These are phyloP conservation scores for Paramecium biaurelia DNA, from an alignment of 73 alveolate species.

Conservation along the genomic window DNA sequence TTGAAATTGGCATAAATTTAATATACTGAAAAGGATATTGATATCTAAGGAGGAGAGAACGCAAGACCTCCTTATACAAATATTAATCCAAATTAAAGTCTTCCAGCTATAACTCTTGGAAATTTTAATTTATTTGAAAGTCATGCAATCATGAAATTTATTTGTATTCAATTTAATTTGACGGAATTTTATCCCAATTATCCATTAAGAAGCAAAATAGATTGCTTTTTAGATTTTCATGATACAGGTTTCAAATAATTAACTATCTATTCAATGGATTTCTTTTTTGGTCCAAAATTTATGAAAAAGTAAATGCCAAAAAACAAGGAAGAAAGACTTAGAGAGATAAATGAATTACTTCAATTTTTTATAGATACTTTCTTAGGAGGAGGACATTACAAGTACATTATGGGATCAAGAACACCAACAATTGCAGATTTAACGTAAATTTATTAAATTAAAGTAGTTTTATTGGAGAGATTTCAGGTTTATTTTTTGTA, in stretches of 20 bases:
- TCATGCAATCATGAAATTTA: slow-evolving; percentile 52
- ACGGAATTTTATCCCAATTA: not conserved
- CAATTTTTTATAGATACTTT: not conserved
- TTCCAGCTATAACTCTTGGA: slow-evolving; percentile 48
- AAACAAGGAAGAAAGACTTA: not conserved
- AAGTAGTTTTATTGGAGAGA: not conserved
- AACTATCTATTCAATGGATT: not conserved
- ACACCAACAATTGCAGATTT: slow-evolving; percentile 10
- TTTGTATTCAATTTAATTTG: not conserved
- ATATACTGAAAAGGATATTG: not conserved
- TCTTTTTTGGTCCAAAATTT: slow-evolving; percentile 9
- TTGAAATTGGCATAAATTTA: not conserved
- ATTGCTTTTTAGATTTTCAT: slow-evolving; percentile 53
- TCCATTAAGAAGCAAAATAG: slow-evolving; percentile 23
- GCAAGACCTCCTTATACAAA: not conserved
- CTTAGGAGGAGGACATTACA: not conserved
- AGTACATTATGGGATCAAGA: not conserved
- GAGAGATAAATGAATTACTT: not conserved
- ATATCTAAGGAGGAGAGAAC: not conserved
- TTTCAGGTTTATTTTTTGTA: not conserved
- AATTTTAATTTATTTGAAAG: slow-evolving; percentile 41
- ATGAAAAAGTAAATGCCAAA: not conserved
- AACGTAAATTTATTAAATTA: not conserved
- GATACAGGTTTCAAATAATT: not conserved
- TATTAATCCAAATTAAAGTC: slow-evolving; percentile 47